Percentiles rank a stretch among this genome's conserved stretches.
Conservation (phyloP, 768 basidiomycete species). For the Amanita molliuscula region DNA sequence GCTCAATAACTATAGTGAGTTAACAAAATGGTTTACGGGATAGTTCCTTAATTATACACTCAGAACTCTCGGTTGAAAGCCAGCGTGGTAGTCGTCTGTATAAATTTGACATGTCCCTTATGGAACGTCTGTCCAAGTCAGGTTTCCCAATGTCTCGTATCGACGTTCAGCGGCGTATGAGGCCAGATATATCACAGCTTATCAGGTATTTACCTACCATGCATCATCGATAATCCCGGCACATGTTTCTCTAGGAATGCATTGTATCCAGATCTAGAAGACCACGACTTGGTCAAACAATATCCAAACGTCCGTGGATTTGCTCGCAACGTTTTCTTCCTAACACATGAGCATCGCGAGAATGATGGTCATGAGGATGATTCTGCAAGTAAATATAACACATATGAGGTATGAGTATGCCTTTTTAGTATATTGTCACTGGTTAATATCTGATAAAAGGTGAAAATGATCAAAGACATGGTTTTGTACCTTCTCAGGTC, state of each 20-base stretch:
- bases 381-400: slow-evolving; percentile 56
- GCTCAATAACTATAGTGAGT: slow-evolving; percentile 49
- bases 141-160: slow-evolving; percentile 61
- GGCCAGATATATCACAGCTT: slow-evolving; percentile 54
- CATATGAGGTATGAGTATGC: slow-evolving; percentile 42
- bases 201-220: slow-evolving; percentile 30
- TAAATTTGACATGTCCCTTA: slow-evolving; percentile 63
- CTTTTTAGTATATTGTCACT: not conserved
- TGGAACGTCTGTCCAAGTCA: slow-evolving; percentile 56
- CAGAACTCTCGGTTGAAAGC: slow-evolving; percentile 65
- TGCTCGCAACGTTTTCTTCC: slow-evolving; percentile 54
- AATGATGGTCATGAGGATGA: slow-evolving; percentile 48
- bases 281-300: slow-evolving; percentile 37
- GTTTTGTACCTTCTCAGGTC: slow-evolving; percentile 33
- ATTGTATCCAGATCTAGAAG: slow-evolving; percentile 50
- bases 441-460: slow-evolving; percentile 16
- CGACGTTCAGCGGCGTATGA: slow-evolving; percentile 67
- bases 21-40: not conserved
- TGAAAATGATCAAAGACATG: slow-evolving; percentile 33
- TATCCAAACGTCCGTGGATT: slow-evolving; percentile 57
- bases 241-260: slow-evolving; percentile 22
- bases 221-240: not conserved
- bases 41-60: not conserved
- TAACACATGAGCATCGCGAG: slow-evolving; percentile 53
- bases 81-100: slow-evolving; percentile 41